These are phyloP conservation scores for Aspergillus mulundensis DNA, from an alignment of 495 filamentous ascomycete genomes.

Conservation along the genomic window DNA sequence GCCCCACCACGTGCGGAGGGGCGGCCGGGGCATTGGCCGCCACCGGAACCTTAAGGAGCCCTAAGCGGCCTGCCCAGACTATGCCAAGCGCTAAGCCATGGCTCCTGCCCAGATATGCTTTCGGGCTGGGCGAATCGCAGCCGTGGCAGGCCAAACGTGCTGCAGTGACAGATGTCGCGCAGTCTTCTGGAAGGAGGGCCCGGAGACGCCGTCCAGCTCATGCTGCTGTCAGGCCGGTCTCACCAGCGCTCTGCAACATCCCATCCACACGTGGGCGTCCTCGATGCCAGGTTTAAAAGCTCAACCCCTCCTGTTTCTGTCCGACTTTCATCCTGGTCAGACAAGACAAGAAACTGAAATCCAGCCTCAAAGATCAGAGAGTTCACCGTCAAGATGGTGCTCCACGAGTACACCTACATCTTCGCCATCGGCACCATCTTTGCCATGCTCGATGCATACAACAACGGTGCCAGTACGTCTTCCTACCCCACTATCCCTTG, in stretches of 20 bases:
- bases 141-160: neutral
- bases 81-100: neutral
- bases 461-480: conserved; percentile 61
- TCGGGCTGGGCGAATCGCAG: neutral
- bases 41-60: neutral
- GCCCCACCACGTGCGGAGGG: neutral
- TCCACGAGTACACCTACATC: conserved; percentile 62
- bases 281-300: too few relatives aligned
- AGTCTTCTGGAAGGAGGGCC: neutral
- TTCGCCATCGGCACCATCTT: conserved; percentile 75
- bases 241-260: neutral
- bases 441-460: conserved; percentile 69
- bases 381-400: conserved; percentile 39
- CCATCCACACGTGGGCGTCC: neutral
- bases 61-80: neutral
- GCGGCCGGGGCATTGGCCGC: neutral
- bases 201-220: neutral
- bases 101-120: neutral
- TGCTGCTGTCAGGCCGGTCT: too few relatives aligned
- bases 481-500: too few relatives aligned
- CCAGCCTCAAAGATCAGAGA: too few relatives aligned
- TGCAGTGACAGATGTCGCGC: neutral
- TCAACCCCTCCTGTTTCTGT: neutral
- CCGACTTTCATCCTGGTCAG: neutral
- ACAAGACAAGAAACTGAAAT: neutral